Evolutionary conservation across 495 filamentous ascomycete species (phyloP).

Genomic region (Penicillium bovifimosum): DNA sequence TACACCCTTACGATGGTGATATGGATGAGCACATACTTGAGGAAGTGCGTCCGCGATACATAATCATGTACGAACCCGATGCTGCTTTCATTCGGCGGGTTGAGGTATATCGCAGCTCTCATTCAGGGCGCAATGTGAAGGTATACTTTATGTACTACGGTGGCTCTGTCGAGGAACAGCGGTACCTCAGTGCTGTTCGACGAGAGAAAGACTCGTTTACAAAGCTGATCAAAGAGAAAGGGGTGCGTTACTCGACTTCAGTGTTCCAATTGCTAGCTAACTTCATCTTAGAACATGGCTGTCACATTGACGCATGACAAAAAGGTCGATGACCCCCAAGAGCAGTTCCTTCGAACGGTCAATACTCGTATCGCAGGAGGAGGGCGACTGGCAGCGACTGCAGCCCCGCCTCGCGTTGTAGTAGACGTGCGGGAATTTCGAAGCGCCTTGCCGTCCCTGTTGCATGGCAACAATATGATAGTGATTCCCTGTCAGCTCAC

Average conservation of each 20-base stretch:
- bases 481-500: conserved; percentile 93
- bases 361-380: conserved; percentile 97
- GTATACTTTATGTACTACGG: conserved; percentile 97
- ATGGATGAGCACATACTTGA: conserved; percentile 94
- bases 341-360: conserved; percentile 87
- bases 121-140: conserved; percentile 78
- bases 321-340: conserved; percentile 77
- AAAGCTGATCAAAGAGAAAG: conserved; percentile 85
- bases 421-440: conserved; percentile 96
- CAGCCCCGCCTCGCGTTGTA: conserved; percentile 85
- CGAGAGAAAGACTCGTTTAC: conserved; percentile 95
- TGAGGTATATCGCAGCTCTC: conserved; percentile 92
- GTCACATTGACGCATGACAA: conserved; percentile 73
- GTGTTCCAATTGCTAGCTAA: neutral
- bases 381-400: conserved; percentile 79
- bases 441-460: conserved; percentile 82
- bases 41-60: conserved; percentile 85
- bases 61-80: conserved; percentile 98
- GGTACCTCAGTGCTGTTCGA: conserved; percentile 81
- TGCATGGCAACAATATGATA: conserved; percentile 80
- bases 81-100: conserved; percentile 91
- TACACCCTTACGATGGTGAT: conserved; percentile 92
- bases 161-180: conserved; percentile 91
- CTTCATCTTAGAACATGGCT: conserved; percentile 60
- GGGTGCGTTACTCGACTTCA: conserved; percentile 35